Evolutionary conservation across 2,329 filamentous ascomycete species (phyloP), one percentile per base, ranked within the genome.

Genomic region (Fusarium subtropicale): DNA sequence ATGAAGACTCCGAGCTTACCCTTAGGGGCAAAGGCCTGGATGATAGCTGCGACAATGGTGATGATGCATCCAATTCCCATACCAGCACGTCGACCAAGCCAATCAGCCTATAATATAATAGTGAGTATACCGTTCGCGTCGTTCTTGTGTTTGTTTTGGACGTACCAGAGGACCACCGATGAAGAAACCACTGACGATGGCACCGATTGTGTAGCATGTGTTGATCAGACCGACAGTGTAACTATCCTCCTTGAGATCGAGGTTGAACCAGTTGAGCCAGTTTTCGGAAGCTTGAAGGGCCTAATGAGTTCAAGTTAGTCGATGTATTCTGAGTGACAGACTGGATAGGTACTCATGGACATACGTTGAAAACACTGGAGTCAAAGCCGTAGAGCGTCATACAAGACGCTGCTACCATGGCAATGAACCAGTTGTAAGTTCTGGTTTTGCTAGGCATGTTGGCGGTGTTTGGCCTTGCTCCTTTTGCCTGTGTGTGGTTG

Each of bases 321-420:
- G 18, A 12, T 26, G 5, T 34, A 41, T 45, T n/a, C 12, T 30
- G 16, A 15, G 20, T 9, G 48, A 33, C 13, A 15, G 13, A n/a
- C 4, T 48, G n/a, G n/a, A 34, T 33, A 16, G 16, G 31, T 33
- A 18, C 24, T 26, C 31, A 33, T 26, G 9, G 13, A 51, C 64
- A 53, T 64, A 71, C 89, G 77, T 92, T 92, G 83, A 89, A 92
- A 47, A 91, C 90, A 38, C 89, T 91, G 2, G 90, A 89, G 83
- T 92, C 90, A 76, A 92, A 92, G 60, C 90, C 90, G 76, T 92
- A 92, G 45, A 92, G 83, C 24, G 92, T 89, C 90, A 92, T 92
- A 77, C 89, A 92, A 77, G 89, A 88, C 74, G 90, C 90, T 59
- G 90, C 90, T 69, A 92, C 87, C 56, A 91, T 82, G 63, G 88